These are phyloP conservation scores for Casuarina equisetifolia DNA, from an alignment of 306 rosid species.

Conservation along the genomic window DNA sequence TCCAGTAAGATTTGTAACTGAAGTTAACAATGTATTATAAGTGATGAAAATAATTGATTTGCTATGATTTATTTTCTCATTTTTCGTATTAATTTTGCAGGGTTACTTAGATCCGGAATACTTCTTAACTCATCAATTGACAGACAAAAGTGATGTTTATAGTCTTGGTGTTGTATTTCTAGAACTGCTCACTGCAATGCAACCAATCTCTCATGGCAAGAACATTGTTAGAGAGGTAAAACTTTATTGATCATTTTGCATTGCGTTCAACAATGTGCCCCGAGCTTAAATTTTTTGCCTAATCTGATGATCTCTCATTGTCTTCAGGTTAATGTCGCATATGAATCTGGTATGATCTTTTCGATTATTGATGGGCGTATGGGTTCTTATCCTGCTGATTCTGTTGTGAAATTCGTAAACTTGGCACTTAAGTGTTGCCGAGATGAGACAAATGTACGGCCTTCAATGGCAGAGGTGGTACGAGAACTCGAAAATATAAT, in stretches of 20 bases:
- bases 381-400: slow-evolving; percentile 82
- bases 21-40: neutral
- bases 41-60: neutral
- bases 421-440: slow-evolving; percentile 76
- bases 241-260: neutral
- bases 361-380: slow-evolving; percentile 61
- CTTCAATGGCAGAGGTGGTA: slow-evolving; percentile 80
- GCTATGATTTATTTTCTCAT: neutral
- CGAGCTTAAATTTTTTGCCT: neutral
- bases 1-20: slow-evolving; percentile 55
- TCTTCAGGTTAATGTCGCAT: slow-evolving; percentile 61
- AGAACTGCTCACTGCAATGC: slow-evolving; percentile 91
- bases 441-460: slow-evolving; percentile 77
- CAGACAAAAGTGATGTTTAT: slow-evolving; percentile 9
- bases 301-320: neutral
- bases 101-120: slow-evolving; percentile 8
- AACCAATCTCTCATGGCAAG: slow-evolving; percentile 93
- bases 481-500: slow-evolving; percentile 79
- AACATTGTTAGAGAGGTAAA: slow-evolving; percentile 96
- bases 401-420: slow-evolving; percentile 60
- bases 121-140: slow-evolving; percentile 3
- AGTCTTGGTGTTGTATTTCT: slow-evolving; percentile 66
- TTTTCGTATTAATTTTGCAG: slow-evolving; percentile 31
- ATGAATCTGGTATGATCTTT: slow-evolving; percentile 60
- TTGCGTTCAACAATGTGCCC: neutral